Evolutionary conservation across 2,329 filamentous ascomycete species (phyloP).

Genomic region (Rachicladosporium sp.): DNA sequence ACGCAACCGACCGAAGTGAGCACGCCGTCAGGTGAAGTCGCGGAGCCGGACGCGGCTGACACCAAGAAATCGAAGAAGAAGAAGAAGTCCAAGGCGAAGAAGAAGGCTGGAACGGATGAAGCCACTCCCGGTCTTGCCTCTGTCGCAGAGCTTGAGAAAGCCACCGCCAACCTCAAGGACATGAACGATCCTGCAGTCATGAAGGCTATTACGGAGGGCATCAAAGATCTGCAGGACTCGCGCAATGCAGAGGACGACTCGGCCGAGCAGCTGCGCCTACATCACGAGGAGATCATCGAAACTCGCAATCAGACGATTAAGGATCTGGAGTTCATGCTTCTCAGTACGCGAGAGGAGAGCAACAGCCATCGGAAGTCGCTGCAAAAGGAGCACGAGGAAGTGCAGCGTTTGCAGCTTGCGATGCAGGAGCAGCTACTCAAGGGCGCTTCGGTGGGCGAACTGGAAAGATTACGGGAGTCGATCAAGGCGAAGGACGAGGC

Average conservation of each 20-base stretch:
- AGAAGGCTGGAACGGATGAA: slow-evolving; percentile 42
- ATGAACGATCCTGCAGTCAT: background rate
- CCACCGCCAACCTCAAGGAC: slow-evolving; percentile 8
- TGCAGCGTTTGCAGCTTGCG: too few relatives aligned
- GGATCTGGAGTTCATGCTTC: slow-evolving; percentile 16
- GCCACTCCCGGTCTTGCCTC: slow-evolving; percentile 6
- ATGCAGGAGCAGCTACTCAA: too few relatives aligned
- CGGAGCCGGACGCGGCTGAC: slow-evolving; percentile 21
- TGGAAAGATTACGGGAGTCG: slow-evolving; percentile 49
- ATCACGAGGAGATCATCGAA: slow-evolving; percentile 8
- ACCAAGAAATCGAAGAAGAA: slow-evolving; percentile 76
- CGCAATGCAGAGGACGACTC: slow-evolving; percentile 9
- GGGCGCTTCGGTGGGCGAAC: too few relatives aligned
- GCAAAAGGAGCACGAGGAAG: too few relatives aligned
- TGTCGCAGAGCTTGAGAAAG: slow-evolving; percentile 9
- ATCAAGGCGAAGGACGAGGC: slow-evolving; percentile 13
- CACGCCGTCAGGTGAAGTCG: slow-evolving; percentile 12
- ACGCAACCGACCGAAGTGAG: slow-evolving; percentile 15
- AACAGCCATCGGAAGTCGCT: slow-evolving; percentile 21
- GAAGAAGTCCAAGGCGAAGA: slow-evolving; percentile 62
- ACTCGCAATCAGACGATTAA: too few relatives aligned
- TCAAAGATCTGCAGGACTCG: too few relatives aligned
- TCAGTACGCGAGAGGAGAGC: slow-evolving; percentile 50
- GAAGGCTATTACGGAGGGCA: background rate
- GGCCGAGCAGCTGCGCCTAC: slow-evolving; percentile 1